phyloP scores from a whole-genome alignment of 1,139 yeast species.

The Nakaseomyces kungkrabaensis region DNA sequence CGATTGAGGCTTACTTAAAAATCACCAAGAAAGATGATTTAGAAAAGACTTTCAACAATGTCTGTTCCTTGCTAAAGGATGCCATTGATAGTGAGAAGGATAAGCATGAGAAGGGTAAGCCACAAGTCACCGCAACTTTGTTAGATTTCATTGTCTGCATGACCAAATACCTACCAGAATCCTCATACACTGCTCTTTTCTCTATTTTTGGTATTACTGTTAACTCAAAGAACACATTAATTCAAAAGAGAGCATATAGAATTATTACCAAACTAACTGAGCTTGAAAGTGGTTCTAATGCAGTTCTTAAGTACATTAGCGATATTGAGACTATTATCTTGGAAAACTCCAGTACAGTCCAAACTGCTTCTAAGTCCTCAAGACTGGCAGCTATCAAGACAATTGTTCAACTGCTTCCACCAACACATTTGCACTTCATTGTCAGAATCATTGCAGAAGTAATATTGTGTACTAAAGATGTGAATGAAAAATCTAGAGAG shows the following conservation, averaged over 20 bases:
- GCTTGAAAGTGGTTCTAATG: slow-evolving; percentile 50
- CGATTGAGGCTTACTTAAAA: slow-evolving; percentile 70
- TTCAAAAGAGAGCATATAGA: slow-evolving; percentile 88
- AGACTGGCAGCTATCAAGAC: slow-evolving; percentile 60
- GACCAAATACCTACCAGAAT: slow-evolving; percentile 68
- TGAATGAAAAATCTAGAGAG: slow-evolving; percentile 83
- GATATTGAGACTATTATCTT: slow-evolving; percentile 55
- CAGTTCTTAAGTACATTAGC: slow-evolving; percentile 41
- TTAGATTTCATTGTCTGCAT: slow-evolving; percentile 83
- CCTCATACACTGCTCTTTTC: slow-evolving; percentile 65
- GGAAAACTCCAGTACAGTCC: slow-evolving; percentile 49
- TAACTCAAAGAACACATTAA: slow-evolving; percentile 46
- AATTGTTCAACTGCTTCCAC: slow-evolving; percentile 52
- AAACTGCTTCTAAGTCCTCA: slow-evolving; percentile 70
- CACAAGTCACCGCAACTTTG: slow-evolving; percentile 67
- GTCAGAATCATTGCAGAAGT: slow-evolving; percentile 81
- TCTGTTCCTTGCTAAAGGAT: slow-evolving; percentile 64
- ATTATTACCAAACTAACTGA: slow-evolving; percentile 64
- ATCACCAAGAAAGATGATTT: slow-evolving; percentile 62
- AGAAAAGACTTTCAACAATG: slow-evolving; percentile 71
- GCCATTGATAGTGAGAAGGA: slow-evolving; percentile 57
- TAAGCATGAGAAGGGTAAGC: slow-evolving; percentile 23
- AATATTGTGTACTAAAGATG: slow-evolving; percentile 85
- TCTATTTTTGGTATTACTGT: slow-evolving; percentile 69
- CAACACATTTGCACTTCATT: slow-evolving; percentile 57